phyloP scores from a whole-genome alignment of 2,329 filamentous ascomycete species.

The Neoscytalidium dimidiatum region DNA sequence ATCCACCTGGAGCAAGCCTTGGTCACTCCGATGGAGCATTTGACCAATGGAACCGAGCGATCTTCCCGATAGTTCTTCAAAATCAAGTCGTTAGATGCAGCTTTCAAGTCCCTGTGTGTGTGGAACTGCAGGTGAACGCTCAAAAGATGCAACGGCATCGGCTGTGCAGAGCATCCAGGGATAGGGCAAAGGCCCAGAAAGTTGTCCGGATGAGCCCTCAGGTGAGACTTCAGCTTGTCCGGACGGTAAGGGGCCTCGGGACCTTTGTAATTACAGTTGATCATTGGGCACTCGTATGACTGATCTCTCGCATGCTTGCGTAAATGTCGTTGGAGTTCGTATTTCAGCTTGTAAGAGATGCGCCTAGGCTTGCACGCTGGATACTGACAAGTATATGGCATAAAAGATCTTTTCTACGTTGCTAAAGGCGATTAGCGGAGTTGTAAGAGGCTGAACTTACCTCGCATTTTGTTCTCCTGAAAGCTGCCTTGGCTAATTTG shows the following conservation, averaged over 20 bases:
- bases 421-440: too few species aligned
- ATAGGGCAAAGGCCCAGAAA: neutral
- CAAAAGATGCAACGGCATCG: neutral
- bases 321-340: conserved; percentile 28
- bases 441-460: too few species aligned
- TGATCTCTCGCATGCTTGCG: conserved; percentile 18
- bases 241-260: neutral
- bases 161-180: neutral
- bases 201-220: conserved; percentile 16
- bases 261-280: conserved; percentile 17
- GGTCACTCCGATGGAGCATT: neutral
- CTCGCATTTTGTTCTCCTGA: too few species aligned
- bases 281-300: conserved; percentile 20
- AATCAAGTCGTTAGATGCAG: neutral
- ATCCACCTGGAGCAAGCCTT: neutral
- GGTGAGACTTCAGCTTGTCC: conserved; percentile 19
- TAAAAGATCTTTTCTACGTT: neutral
- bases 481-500: too few species aligned
- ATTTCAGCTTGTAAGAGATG: conserved; percentile 25
- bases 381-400: conserved; percentile 23
- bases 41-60: neutral
- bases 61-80: neutral
- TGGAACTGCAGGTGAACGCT: neutral
- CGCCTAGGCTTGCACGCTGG: conserved; percentile 21
- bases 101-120: neutral